phyloP scores from a whole-genome alignment of 805 yeast genomes.

The Priceomyces carsonii region DNA sequence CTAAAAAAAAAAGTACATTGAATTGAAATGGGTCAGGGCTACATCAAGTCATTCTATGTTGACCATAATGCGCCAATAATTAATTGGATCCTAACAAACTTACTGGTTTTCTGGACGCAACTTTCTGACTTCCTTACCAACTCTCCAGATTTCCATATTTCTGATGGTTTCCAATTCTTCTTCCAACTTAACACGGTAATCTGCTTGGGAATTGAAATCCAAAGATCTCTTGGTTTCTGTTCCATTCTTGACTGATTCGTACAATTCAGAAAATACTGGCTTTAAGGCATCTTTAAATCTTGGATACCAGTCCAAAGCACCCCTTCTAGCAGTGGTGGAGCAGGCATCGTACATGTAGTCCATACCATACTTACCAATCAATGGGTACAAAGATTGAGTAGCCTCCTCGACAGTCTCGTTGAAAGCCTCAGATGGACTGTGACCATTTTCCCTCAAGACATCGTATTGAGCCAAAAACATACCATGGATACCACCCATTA shows the following conservation, averaged over 20 bases:
- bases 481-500: slow-evolving; percentile 99
- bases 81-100: slow-evolving; percentile 13
- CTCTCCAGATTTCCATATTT: slow-evolving; percentile 98
- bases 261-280: slow-evolving; percentile 96
- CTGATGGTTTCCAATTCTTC: slow-evolving; percentile 90
- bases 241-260: slow-evolving; percentile 94
- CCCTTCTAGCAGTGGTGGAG: slow-evolving; percentile 99
- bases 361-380: slow-evolving; percentile 99
- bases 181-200: slow-evolving; percentile 96
- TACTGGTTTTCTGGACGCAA: slow-evolving; percentile 99
- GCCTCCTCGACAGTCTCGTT: slow-evolving; percentile 99
- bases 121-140: slow-evolving; percentile 99
- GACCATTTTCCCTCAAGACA: slow-evolving; percentile 99
- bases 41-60: slow-evolving; percentile 37
- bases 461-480: slow-evolving; percentile 99
- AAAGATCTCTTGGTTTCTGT: slow-evolving; percentile 97
- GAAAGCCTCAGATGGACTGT: slow-evolving; percentile 99
- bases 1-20: slow-evolving; percentile 18
- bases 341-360: slow-evolving; percentile 99
- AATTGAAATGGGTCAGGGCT: slow-evolving; percentile 19
- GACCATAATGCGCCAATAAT: slow-evolving; percentile 28
- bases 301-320: slow-evolving; percentile 99
- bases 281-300: slow-evolving; percentile 97
- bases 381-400: slow-evolving; percentile 98
- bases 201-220: slow-evolving; percentile 97